Evolutionary conservation across 116 monocot species (phyloP).

Genomic region (Trichopus zeylanicus): DNA sequence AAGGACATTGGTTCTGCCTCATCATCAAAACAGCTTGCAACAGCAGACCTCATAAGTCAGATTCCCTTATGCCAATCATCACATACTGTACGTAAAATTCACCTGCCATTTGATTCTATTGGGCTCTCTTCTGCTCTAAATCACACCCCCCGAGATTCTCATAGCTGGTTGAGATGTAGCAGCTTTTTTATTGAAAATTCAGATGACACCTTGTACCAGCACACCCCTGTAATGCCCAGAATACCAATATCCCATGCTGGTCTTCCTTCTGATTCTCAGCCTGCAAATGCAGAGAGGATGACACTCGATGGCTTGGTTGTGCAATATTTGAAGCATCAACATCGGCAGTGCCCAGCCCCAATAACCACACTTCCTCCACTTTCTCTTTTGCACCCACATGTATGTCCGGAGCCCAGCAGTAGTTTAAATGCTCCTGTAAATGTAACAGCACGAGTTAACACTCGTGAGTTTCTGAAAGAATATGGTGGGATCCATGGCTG

Average conservation of each 20-base stretch:
- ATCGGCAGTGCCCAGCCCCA: slow-evolving; percentile 94
- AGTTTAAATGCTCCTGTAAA: slow-evolving; percentile 83
- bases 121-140: slow-evolving; percentile 20
- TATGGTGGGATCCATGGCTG: slow-evolving; percentile 68
- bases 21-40: slow-evolving; percentile 48
- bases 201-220: slow-evolving; percentile 34
- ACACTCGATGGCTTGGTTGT: slow-evolving; percentile 92
- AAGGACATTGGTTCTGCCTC: slow-evolving; percentile 39
- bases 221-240: slow-evolving; percentile 21
- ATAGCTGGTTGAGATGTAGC: slow-evolving; percentile 16
- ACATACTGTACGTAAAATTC: slow-evolving; percentile 23
- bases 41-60: slow-evolving; percentile 24
- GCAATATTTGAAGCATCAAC: slow-evolving; percentile 96
- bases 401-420: slow-evolving; percentile 88
- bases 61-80: slow-evolving; percentile 46
- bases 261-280: slow-evolving; percentile 26
- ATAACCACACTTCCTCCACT: slow-evolving; percentile 97
- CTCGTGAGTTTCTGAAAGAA: slow-evolving; percentile 59
- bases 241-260: slow-evolving; percentile 21
- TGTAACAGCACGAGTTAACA: slow-evolving; percentile 61
- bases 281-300: slow-evolving; percentile 57
- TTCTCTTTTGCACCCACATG: slow-evolving; percentile 91
- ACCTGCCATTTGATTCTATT: slow-evolving; percentile 17
- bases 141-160: slow-evolving; percentile 17
- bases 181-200: slow-evolving; percentile 24